Conservation (phyloP, 345 rosid genomes). For the Eucalyptus rudis region DNA sequence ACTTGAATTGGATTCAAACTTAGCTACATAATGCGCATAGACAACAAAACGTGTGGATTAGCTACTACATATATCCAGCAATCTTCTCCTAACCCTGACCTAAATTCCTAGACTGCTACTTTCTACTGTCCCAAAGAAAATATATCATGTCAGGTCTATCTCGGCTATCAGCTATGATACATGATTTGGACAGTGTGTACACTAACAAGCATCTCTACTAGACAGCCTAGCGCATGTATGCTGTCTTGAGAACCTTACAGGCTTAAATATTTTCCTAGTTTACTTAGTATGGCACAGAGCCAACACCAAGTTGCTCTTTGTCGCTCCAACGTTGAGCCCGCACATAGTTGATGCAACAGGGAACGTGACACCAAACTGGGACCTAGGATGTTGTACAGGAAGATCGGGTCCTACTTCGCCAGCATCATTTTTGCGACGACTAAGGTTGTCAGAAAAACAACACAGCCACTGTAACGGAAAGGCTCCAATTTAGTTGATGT, state of each 20-base stretch:
- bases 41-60: not conserved
- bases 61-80: not conserved
- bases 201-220: not conserved
- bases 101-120: not conserved
- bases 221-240: not conserved
- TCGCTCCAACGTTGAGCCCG: not conserved
- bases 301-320: not conserved
- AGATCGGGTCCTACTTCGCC: not conserved
- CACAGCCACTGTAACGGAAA: not conserved
- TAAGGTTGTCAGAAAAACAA: slow-evolving; percentile 10
- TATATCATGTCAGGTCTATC: not conserved
- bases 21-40: not conserved
- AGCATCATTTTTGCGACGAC: slow-evolving; percentile 4
- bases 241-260: not conserved
- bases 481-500: slow-evolving; percentile 10
- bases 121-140: not conserved
- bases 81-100: not conserved
- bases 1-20: not conserved
- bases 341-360: not conserved
- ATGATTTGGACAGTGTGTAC: not conserved
- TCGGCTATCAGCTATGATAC: not conserved
- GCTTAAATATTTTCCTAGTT: not conserved
- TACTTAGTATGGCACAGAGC: not conserved
- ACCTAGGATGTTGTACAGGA: not conserved
- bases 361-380: not conserved